A percentile compares a stretch with the other conserved stretches of the same genome.
phyloP scores from a whole-genome alignment of 345 rosid genomes.

The Rhizophora mangle region DNA sequence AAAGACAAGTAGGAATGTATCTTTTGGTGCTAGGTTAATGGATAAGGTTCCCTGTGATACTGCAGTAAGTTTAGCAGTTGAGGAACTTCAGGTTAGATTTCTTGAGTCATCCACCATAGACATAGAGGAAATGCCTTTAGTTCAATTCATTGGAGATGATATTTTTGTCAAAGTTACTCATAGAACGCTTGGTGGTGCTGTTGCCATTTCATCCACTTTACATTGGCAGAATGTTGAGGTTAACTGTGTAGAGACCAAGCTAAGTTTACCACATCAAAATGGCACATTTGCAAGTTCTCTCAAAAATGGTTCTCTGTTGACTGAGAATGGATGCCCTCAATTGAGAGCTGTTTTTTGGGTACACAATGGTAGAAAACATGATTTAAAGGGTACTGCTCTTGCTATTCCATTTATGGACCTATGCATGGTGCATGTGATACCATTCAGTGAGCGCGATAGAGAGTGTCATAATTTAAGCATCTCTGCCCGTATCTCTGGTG shows the following conservation, averaged over 20 bases:
- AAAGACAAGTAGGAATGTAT: slow-evolving; percentile 29
- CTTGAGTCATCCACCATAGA: slow-evolving; percentile 61
- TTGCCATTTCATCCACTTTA: slow-evolving; percentile 79
- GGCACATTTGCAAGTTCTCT: slow-evolving; percentile 15
- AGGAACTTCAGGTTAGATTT: slow-evolving; percentile 76
- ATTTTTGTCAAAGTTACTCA: slow-evolving; percentile 74
- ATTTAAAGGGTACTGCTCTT: slow-evolving; percentile 33
- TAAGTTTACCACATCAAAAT: slow-evolving; percentile 39
- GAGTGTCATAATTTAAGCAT: slow-evolving; percentile 83
- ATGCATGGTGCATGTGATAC: slow-evolving; percentile 74
- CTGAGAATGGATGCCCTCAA: slow-evolving; percentile 44
- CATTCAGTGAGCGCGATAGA: slow-evolving; percentile 72
- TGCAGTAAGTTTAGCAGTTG: slow-evolving; percentile 71
- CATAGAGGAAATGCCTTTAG: slow-evolving; percentile 73
- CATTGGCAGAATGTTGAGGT: slow-evolving; percentile 80
- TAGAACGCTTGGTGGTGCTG: slow-evolving; percentile 96
- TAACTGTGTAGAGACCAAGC: slow-evolving; percentile 76
- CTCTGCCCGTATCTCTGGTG: slow-evolving; percentile 78
- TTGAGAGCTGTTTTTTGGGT: slow-evolving; percentile 91
- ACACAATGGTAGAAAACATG: slow-evolving; percentile 47
- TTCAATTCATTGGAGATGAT: slow-evolving; percentile 79
- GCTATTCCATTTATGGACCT: slow-evolving; percentile 68
- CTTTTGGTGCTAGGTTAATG: slow-evolving; percentile 51
- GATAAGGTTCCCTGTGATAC: slow-evolving; percentile 97
- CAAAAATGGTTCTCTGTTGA: slow-evolving; percentile 39